These are phyloP conservation scores for Verticillium longisporum DNA, from an alignment of 2,329 filamentous ascomycete species.

Conservation along the genomic window DNA sequence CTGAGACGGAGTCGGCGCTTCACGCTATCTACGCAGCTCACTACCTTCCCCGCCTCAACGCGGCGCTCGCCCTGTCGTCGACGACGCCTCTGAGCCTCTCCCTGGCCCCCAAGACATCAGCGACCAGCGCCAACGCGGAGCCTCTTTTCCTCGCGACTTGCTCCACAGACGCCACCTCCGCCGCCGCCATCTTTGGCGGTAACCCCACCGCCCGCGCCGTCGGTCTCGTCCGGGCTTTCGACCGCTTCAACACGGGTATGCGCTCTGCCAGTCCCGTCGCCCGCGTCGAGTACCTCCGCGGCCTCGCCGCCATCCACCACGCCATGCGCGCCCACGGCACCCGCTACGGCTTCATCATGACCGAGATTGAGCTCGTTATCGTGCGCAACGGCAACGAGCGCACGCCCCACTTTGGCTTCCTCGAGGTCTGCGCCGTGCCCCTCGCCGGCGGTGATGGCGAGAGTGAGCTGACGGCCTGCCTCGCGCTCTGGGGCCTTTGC, in stretches of 20 bases:
- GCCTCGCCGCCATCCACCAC: conserved; percentile 78
- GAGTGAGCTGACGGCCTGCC: conserved; percentile 57
- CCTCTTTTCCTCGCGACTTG: conserved; percentile 61
- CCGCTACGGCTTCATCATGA: conserved; percentile 93
- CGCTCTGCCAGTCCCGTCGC: conserved; percentile 77
- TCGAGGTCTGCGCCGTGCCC: conserved; percentile 64
- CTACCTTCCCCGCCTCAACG: conserved; percentile 82
- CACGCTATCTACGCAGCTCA: conserved; percentile 69
- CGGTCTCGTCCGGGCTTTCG: conserved; percentile 84
- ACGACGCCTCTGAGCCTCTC: conserved; percentile 53
- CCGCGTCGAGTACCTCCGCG: conserved; percentile 79
- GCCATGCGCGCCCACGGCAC: conserved; percentile 91
- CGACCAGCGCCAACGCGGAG: conserved; percentile 33
- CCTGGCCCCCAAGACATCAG: conserved; percentile 28
- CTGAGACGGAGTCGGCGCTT: conserved; percentile 72
- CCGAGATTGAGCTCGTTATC: conserved; percentile 88
- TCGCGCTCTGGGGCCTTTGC: conserved; percentile 74
- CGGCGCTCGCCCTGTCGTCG: conserved; percentile 71
- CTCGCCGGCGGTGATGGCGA: conserved; percentile 37
- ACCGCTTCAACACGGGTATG: conserved; percentile 94
- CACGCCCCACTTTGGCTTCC: conserved; percentile 78
- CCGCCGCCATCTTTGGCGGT: conserved; percentile 41
- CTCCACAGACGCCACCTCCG: conserved; percentile 48
- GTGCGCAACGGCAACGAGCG: conserved; percentile 70
- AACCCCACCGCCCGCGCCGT: conserved; percentile 56